Conservation (phyloP, 2,329 filamentous ascomycete species). For the Colletotrichum spinosum region DNA sequence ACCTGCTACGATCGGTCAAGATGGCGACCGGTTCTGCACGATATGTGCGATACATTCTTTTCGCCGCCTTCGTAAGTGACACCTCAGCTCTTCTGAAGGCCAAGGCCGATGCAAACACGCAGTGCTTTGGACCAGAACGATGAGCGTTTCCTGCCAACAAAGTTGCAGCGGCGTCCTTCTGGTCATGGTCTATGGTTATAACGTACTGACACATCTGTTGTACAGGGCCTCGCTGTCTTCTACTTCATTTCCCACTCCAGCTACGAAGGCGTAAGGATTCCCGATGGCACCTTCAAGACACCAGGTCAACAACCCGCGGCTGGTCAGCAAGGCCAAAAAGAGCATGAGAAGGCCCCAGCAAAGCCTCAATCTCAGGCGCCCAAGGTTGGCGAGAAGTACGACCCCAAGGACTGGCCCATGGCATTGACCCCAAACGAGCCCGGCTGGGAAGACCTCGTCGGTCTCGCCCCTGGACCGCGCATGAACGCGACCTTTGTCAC, state of each 20-base stretch:
- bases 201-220: conserved; percentile 35
- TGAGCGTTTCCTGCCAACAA: too few species aligned
- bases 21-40: conserved; percentile 78
- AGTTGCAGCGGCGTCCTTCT: too few species aligned
- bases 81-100: background rate
- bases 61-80: conserved; percentile 82
- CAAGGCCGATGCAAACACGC: background rate
- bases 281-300: conserved; percentile 33
- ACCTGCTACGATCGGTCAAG: conserved; percentile 42
- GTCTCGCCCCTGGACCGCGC: conserved; percentile 73
- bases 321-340: conserved; percentile 38
- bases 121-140: background rate
- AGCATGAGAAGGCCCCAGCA: conserved; percentile 39
- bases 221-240: conserved; percentile 75
- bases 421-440: conserved; percentile 63
- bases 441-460: conserved; percentile 63
- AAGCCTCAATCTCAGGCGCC: conserved; percentile 37
- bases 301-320: conserved; percentile 59
- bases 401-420: conserved; percentile 60
- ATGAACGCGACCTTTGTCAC: conserved; percentile 99
- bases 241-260: conserved; percentile 80
- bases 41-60: conserved; percentile 81
- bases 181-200: background rate
- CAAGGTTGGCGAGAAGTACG: conserved; percentile 46
- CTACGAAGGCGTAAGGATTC: conserved; percentile 53